phyloP scores from a whole-genome alignment of 306 rosid species.

The Ormosia semicastrata region DNA sequence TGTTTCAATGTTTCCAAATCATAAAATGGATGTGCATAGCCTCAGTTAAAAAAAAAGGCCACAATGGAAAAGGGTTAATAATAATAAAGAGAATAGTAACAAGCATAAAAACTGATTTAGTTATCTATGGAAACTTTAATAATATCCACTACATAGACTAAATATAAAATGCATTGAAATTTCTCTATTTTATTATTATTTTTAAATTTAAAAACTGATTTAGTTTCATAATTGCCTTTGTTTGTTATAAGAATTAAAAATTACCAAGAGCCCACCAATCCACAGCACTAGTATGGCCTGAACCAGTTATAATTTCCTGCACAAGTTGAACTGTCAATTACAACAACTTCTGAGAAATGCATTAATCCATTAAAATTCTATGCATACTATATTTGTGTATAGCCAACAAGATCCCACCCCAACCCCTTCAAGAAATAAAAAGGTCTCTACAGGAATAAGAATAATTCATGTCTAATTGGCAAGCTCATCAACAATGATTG shows the following conservation, averaged over 20 bases:
- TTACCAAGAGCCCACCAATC: conserved; percentile 99
- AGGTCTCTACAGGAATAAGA: background rate
- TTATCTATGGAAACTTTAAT: background rate
- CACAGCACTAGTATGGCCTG: conserved; percentile 96
- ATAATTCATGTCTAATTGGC: background rate
- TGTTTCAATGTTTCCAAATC: background rate
- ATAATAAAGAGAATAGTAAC: background rate
- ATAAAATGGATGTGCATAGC: background rate
- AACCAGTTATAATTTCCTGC: conserved; percentile 96
- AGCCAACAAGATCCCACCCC: background rate
- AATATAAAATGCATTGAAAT: background rate
- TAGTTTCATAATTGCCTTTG: background rate
- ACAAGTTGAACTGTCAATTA: conserved; percentile 25
- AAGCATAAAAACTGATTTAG: background rate
- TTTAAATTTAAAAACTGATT: background rate
- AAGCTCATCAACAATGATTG: background rate
- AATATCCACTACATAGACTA: background rate
- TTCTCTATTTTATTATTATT: background rate
- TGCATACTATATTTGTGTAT: background rate
- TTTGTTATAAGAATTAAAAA: background rate
- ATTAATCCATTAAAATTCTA: background rate
- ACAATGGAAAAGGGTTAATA: background rate
- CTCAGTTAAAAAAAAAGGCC: background rate
- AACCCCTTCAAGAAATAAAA: background rate
- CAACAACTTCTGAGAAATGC: conserved; percentile 15